Percentiles rank a stretch among this genome's conserved stretches.
phyloP scores from a whole-genome alignment of 345 rosid genomes.

The Lumnitzera littorea region DNA sequence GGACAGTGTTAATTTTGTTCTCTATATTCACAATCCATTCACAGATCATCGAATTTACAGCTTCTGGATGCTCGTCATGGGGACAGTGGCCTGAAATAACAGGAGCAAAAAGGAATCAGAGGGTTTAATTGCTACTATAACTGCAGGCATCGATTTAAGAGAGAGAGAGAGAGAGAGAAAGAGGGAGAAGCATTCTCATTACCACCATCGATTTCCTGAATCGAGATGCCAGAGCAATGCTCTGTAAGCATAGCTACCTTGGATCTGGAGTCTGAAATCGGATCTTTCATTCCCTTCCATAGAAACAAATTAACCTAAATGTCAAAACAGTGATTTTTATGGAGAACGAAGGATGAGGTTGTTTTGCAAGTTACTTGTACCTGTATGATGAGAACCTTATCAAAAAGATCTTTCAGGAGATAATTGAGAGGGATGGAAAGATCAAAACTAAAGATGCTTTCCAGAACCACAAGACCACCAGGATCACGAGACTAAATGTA shows the following conservation, averaged over 20 bases:
- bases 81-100: conserved; percentile 66
- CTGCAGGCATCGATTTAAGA: neutral
- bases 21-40: conserved; percentile 44
- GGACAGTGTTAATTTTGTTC: conserved; percentile 8
- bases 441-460: conserved; percentile 71
- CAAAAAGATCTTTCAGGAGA: conserved; percentile 53
- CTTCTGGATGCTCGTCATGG: conserved; percentile 72
- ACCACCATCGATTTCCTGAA: conserved; percentile 69
- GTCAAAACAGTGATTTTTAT: neutral
- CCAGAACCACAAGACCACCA: conserved; percentile 65
- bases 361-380: conserved; percentile 17
- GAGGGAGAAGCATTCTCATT: conserved; percentile 3
- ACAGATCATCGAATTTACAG: conserved; percentile 43
- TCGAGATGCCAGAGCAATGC: conserved; percentile 36
- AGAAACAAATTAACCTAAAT: neutral
- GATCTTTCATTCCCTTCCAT: conserved; percentile 81
- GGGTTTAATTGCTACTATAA: neutral
- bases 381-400: conserved; percentile 61
- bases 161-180: conserved; percentile 1
- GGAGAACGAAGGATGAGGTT: neutral
- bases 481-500: conserved; percentile 69
- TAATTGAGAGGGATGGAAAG: conserved; percentile 78
- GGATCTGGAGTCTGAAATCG: conserved; percentile 48
- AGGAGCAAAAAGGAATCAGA: neutral
- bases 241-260: conserved; percentile 59